Evolutionary conservation across 257 asterid genomes (phyloP), one percentile per base, ranked within the genome.

Genomic region (Solanum megistacrolobum): DNA sequence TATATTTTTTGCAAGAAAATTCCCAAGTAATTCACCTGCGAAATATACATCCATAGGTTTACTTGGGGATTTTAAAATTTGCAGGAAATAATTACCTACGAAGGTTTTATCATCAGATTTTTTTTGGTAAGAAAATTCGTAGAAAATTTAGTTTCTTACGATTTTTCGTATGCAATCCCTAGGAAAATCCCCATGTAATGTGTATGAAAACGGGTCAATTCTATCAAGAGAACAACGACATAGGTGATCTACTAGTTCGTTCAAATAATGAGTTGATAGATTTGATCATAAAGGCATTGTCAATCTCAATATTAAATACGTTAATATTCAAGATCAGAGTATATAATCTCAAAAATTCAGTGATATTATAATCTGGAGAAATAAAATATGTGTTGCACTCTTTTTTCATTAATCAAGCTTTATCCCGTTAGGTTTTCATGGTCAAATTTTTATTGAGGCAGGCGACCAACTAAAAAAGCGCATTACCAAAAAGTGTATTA

Each of bases 181-280:
- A 29, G 31, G 31, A 29, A 29, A 29, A 29, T 29, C 31, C 31
- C 31, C 31, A 29, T 29, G 31, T 29, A 29, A 29, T 29, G 31
- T 29, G 31, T 31, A 31, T 60, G 71, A 62, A 0, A 11, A 62
- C 7, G 31, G 1, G 32, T 5, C 34, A 66, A 66, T 12, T 25
- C 9, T 25, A 25, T 25, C 9, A 66, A 25, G 9, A 25, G 32
- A 66, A 25, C 7, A 5, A 27, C 3, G 34, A 66, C 4, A 66
- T 5, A 11, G 0, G 16, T 66, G 34, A 25, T 25, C 9, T 25
- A 11, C 1, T 0, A 12, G 8, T 5, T 25, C 34, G 0, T 66
- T 66, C 34, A 66, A 25, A 25, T 66, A 29, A 66, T 25, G 20
- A 66, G 29, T 25, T 66, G 34, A 12, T 2, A 66, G 0, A 2